Evolutionary conservation across 345 rosid genomes (phyloP).

Genomic region (Syzygium aromaticum): DNA sequence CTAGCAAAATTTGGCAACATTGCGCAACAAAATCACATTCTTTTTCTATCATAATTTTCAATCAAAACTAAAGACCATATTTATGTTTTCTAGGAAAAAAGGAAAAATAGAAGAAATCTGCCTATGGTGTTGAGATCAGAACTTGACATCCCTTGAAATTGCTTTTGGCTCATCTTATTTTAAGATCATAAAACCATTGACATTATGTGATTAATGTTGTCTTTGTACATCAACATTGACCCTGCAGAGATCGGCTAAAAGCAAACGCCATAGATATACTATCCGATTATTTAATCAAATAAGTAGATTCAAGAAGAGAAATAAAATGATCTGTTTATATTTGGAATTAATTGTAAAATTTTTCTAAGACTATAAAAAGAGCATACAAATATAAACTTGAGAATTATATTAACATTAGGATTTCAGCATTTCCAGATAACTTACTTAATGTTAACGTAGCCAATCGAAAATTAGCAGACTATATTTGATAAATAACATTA

Average conservation of each 20-base stretch:
- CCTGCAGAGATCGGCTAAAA: background rate
- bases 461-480: too few relatives aligned
- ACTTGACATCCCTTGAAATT: background rate
- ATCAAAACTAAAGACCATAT: background rate
- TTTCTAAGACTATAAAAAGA: background rate
- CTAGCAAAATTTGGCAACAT: background rate
- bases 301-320: background rate
- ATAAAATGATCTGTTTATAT: background rate
- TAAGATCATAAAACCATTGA: background rate
- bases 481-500: too few relatives aligned
- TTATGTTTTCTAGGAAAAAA: background rate
- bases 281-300: background rate
- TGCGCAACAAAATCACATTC: background rate
- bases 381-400: background rate
- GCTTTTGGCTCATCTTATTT: background rate
- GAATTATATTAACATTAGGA: background rate
- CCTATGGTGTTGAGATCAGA: background rate
- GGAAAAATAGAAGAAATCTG: background rate
- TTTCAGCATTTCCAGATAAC: background rate
- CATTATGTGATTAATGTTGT: background rate
- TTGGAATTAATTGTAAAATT: background rate
- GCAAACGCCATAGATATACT: background rate
- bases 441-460: too few relatives aligned
- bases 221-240: background rate
- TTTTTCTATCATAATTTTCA: background rate